Evolutionary conservation across 2,329 filamentous ascomycete genomes (phyloP).

Genomic region (Hymenoscyphus albidus): DNA sequence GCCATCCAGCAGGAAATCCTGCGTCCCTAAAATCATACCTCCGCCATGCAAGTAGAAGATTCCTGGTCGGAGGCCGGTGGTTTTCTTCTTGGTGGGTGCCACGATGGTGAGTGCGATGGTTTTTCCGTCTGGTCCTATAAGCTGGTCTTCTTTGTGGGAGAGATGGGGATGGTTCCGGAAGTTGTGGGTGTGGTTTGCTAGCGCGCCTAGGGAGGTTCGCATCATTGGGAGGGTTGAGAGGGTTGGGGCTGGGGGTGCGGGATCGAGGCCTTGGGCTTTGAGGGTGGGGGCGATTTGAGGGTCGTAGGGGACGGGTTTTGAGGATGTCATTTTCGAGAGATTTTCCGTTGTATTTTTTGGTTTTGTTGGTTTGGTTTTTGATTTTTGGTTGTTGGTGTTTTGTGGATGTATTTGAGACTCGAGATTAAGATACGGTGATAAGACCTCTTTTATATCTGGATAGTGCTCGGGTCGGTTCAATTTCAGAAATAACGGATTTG

Average conservation of each 20-base stretch:
- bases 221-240: background rate
- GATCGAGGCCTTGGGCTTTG: background rate
- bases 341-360: background rate
- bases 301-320: conserved; percentile 6
- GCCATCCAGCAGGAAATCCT: conserved; percentile 28
- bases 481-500: background rate
- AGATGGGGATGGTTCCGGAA: conserved; percentile 11
- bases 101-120: conserved; percentile 16
- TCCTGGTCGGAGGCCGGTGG: conserved; percentile 1
- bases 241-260: background rate
- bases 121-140: conserved; percentile 12
- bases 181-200: background rate
- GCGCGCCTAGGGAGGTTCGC: background rate
- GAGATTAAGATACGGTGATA: background rate
- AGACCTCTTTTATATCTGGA: background rate
- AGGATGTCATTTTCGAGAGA: background rate
- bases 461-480: background rate
- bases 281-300: conserved; percentile 4
- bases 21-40: conserved; percentile 33
- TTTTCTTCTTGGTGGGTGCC: background rate
- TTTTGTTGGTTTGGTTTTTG: background rate
- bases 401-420: background rate
- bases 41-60: conserved; percentile 49
- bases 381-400: background rate
- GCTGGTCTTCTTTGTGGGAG: conserved; percentile 10